Conservation (phyloP, 2,329 filamentous ascomycete species). For the Cladophialophora bantiana region DNA sequence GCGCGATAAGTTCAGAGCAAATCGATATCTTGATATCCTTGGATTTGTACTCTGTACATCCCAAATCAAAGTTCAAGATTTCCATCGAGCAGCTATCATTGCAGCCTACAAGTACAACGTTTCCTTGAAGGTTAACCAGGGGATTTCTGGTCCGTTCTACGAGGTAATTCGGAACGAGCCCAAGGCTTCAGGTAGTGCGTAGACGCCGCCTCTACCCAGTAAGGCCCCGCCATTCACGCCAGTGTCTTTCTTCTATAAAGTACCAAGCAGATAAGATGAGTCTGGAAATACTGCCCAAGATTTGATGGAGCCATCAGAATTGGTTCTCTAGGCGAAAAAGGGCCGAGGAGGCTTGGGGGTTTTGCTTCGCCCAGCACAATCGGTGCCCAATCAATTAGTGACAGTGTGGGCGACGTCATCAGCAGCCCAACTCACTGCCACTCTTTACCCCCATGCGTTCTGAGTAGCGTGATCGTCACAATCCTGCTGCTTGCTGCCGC, state of each 20-base stretch:
- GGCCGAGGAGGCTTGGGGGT: conserved; percentile 8
- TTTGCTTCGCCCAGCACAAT: background rate
- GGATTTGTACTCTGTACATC: background rate
- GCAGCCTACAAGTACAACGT: background rate
- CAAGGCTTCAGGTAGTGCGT: background rate
- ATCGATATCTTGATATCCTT: background rate
- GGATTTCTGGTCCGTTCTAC: background rate
- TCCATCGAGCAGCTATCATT: background rate
- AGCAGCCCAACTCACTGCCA: conserved; percentile 31
- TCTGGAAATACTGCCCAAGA: conserved; percentile 13
- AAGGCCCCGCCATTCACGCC: background rate
- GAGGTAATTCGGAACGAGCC: background rate
- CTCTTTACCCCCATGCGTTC: conserved; percentile 3
- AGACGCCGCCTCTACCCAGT: no score
- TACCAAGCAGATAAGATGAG: conserved; percentile 5
- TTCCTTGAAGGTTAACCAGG: background rate
- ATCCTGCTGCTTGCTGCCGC: background rate
- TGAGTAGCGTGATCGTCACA: conserved; percentile 5
- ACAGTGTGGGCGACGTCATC: conserved; percentile 24
- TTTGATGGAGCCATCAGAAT: background rate
- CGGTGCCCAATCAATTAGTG: conserved; percentile 17
- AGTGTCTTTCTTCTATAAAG: background rate
- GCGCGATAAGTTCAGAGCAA: background rate
- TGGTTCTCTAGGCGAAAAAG: background rate
- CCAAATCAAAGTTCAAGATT: background rate